A percentile compares a stretch with the other conserved stretches of the same genome.
Evolutionary conservation across 495 filamentous ascomycete genomes (phyloP).

Genomic region (Talaromyces nanjingensis): DNA sequence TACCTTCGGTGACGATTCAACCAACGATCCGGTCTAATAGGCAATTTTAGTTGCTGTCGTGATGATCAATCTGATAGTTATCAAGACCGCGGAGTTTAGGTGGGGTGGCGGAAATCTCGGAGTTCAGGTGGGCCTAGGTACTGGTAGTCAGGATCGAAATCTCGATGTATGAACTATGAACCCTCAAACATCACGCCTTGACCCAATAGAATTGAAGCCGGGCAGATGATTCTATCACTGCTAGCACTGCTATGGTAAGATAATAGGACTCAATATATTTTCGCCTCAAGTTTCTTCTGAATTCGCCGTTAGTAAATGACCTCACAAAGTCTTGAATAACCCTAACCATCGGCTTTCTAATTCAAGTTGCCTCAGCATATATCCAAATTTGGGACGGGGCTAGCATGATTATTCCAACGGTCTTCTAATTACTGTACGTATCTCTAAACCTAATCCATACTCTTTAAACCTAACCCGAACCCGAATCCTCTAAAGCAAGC

Average conservation of each 20-base stretch:
- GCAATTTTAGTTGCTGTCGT: neutral
- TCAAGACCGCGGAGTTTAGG: constrained; percentile 6
- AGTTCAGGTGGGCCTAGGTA: constrained; percentile 5
- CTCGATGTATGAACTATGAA: neutral
- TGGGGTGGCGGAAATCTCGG: neutral
- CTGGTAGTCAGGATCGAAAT: neutral
- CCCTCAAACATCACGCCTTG: neutral
- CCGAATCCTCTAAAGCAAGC: too few relatives aligned
- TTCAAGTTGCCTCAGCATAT: neutral
- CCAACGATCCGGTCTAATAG: neutral
- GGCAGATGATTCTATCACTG: neutral
- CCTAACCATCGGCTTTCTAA: neutral
- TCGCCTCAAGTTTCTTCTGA: too few relatives aligned
- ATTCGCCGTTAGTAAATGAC: neutral
- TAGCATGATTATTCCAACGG: too few relatives aligned
- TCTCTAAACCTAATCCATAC: too few relatives aligned
- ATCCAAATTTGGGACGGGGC: too few relatives aligned
- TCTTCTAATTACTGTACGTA: too few relatives aligned
- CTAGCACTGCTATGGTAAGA: too few relatives aligned
- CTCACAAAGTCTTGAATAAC: neutral
- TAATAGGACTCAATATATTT: too few relatives aligned
- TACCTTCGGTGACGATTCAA: neutral
- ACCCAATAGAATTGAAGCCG: neutral
- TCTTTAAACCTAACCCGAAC: too few relatives aligned
- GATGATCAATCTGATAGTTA: neutral